Base-by-base conservation (phyloP, 495 filamentous ascomycete genomes). In the Durotheca rogersii region DNA sequence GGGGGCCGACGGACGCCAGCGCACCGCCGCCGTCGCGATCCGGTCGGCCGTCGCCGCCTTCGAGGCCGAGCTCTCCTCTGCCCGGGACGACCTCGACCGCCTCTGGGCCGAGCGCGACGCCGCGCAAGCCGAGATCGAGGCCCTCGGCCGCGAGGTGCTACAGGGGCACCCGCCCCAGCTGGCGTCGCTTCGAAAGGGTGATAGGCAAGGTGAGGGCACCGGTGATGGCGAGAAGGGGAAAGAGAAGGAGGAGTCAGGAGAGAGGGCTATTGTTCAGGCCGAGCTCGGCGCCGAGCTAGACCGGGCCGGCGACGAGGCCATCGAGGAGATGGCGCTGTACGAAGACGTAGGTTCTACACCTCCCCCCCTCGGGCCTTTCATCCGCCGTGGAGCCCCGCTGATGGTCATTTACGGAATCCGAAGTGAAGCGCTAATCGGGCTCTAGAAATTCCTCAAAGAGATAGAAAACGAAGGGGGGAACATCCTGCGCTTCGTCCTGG, bases 331-430 rank as follows among this genome's bases (percentile, higher is more conserved):
- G 62, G 36, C 5, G 11, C 21, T 23, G 14, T 65, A 61, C 29
- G 62, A 65, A 41, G 49, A 62, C 30, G 62, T 62, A 34, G 53
- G 62, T 53, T n/a, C n/a, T n/a, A n/a, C n/a, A n/a, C n/a, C n/a
- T n/a, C n/a, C n/a, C n/a, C n/a, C n/a, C n/a, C n/a, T n/a, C n/a
- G n/a, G n/a, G n/a, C n/a, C n/a, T n/a, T n/a, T n/a, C n/a, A n/a
- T n/a, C n/a, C n/a, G n/a, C n/a, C n/a, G n/a, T n/a, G n/a, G n/a
- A n/a, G n/a, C n/a, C n/a, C n/a, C n/a, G n/a, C n/a, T n/a, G n/a
- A n/a, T n/a, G n/a, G n/a, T n/a, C n/a, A n/a, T n/a, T n/a, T n/a
- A n/a, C n/a, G n/a, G n/a, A n/a, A n/a, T n/a, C 38, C 15, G 49
- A 37, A 4, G 46, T 46, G 20, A 62, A 35, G 42, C 60, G 49